Evolutionary conservation across 345 rosid genomes (phyloP), one percentile per base, ranked within the genome.

Genomic region (Hirschfeldia incana): DNA sequence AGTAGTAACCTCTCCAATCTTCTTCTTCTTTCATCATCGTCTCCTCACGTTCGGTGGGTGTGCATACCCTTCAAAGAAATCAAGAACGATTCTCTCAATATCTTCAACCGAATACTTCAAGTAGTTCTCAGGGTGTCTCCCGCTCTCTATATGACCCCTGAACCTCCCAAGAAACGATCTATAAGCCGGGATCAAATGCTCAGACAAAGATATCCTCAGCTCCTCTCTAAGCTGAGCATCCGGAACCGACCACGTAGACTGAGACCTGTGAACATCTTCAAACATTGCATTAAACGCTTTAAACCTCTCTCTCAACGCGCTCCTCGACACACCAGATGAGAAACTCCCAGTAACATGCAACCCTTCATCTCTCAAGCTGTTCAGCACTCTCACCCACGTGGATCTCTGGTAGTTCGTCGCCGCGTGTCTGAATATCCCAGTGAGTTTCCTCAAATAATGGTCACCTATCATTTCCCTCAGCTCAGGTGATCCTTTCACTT

Each of bases 71-170:
- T 94, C 98, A 13, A 94, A 94, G 89, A 94, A 91, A 90, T 94
- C 98, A 83, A 92, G 85, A 74, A 92, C 88, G 32, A 89, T 90
- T 17, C 68, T 84, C 85, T 94, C 98, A 70, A 94, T 83, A 84
- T 94, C 97, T 85, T 92, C 97, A 3, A 87, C 94, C 0, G 97
- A 83, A 65, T 89, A 94, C 85, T 92, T 94, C 76, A 94, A 84
- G 84, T 91, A 94, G 80, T 91, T 91, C 86, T 94, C 98, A 0
- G 98, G 97, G 81, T 94, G 98, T 85, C 66, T 94, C 71, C 93
- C 97, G 69, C 92, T 91, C 86, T 94, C 98, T 73, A 94, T 91
- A 74, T 91, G 92, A 78, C 90, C 85, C 84, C 97, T 91, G 82
- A 91, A 94, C 73, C 98, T 84, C 81, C 97, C 98, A 67, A 91